Conservation (phyloP, 768 basidiomycete species). For the Thelephora aurantiotincta region DNA sequence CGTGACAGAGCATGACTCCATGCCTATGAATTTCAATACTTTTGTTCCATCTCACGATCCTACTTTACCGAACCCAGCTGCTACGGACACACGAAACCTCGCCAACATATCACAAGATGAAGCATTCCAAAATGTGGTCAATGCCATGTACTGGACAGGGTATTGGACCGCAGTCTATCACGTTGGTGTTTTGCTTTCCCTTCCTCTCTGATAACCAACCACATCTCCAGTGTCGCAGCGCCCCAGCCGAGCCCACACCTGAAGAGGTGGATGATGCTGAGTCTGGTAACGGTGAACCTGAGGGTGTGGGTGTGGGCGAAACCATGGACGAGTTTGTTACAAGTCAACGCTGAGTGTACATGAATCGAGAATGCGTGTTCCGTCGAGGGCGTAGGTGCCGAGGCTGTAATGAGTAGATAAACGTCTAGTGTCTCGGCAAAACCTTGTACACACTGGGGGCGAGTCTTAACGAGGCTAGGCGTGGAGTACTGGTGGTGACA, state of each 20-base stretch:
- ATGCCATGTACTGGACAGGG: constrained; percentile 77
- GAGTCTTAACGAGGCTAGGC: too few species aligned
- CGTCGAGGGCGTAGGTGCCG: too few species aligned
- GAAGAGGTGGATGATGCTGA: constrained; percentile 8
- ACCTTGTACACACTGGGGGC: too few species aligned
- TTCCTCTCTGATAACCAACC: neutral
- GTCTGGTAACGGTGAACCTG: constrained; percentile 6
- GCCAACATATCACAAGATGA: constrained; percentile 48
- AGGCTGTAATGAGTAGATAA: too few species aligned
- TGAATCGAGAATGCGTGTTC: too few species aligned
- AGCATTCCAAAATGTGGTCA: constrained; percentile 60
- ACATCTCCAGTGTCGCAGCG: constrained; percentile 2
- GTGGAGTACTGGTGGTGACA: too few species aligned
- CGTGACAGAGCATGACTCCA: constrained; percentile 31
- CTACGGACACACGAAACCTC: constrained; percentile 12
- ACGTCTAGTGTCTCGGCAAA: too few species aligned
- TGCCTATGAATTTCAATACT: constrained; percentile 54
- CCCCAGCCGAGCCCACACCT: constrained; percentile 1
- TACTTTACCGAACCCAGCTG: constrained; percentile 22
- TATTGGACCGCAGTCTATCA: constrained; percentile 85
- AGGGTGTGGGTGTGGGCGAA: constrained; percentile 14
- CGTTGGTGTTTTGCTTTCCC: constrained; percentile 24
- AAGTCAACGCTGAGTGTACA: constrained; percentile 10
- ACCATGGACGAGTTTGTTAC: constrained; percentile 7
- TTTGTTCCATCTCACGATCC: constrained; percentile 62